These are phyloP conservation scores for Magnaporthiopsis incrustans DNA, from an alignment of 2,329 filamentous ascomycete species.

Conservation along the genomic window DNA sequence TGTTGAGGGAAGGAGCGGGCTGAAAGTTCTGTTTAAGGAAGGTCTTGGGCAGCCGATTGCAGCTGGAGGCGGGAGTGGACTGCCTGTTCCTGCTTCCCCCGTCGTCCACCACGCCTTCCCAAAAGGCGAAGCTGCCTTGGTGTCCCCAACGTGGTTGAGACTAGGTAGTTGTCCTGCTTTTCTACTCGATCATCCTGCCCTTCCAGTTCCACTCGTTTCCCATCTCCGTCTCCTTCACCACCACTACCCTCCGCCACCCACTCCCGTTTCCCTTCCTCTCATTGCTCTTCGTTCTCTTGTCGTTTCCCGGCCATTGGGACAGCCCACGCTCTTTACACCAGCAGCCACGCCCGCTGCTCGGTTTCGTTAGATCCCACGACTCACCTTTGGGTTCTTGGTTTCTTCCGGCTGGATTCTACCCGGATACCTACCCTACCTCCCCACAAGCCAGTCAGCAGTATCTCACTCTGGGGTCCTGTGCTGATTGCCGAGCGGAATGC, in stretches of 20 bases:
- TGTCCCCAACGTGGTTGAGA: neutral
- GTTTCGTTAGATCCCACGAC: neutral
- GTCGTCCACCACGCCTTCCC: neutral
- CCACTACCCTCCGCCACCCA: slow-evolving; percentile 3
- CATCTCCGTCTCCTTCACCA: neutral
- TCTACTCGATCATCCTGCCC: neutral
- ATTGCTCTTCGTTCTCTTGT: neutral
- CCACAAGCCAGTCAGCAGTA: neutral
- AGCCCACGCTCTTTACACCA: neutral
- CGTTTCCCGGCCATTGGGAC: neutral
- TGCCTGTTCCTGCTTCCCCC: neutral
- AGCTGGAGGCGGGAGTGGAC: too few relatives aligned
- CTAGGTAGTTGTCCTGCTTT: neutral
- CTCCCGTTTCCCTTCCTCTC: slow-evolving; percentile 14
- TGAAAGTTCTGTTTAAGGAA: neutral
- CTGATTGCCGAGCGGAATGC: slow-evolving; percentile 25
- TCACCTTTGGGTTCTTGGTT: neutral
- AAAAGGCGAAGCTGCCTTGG: neutral
- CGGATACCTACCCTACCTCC: neutral
- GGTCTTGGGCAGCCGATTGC: too few relatives aligned
- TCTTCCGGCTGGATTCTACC: neutral
- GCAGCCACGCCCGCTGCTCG: neutral
- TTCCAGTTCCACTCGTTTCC: slow-evolving; percentile 8
- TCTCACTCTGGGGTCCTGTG: too few relatives aligned
- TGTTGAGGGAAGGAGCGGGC: neutral